Conservation (phyloP, 129 eudicot species). For the Lactuca saligna region DNA sequence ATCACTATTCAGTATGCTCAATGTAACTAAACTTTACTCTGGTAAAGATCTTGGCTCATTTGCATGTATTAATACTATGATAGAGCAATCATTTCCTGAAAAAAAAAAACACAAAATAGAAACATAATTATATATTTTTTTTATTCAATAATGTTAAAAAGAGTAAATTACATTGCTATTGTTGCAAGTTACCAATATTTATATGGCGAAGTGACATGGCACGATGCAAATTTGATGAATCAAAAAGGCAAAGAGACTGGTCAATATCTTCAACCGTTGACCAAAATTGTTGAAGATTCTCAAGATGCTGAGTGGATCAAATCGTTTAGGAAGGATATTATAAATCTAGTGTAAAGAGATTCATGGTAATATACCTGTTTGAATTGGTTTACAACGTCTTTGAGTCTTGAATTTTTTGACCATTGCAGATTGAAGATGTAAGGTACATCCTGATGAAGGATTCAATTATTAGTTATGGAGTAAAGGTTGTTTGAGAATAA, state of each 20-base stretch:
- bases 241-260: slow-evolving; percentile 51
- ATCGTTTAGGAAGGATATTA: background rate
- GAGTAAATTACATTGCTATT: no score
- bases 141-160: no score
- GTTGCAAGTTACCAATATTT: slow-evolving; percentile 44
- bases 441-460: slow-evolving; percentile 61
- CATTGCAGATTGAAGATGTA: slow-evolving; percentile 55
- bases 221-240: slow-evolving; percentile 47
- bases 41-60: slow-evolving; percentile 62
- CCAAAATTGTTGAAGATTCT: slow-evolving; percentile 80
- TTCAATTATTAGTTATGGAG: slow-evolving; percentile 3
- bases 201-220: slow-evolving; percentile 60
- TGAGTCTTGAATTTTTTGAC: slow-evolving; percentile 60
- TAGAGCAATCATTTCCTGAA: slow-evolving; percentile 69
- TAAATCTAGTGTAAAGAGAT: background rate
- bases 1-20: background rate
- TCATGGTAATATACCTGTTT: slow-evolving; percentile 43
- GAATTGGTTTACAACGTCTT: slow-evolving; percentile 65
- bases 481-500: slow-evolving; percentile 2
- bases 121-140: no score
- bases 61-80: slow-evolving; percentile 48
- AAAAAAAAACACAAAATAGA: no score
- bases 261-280: slow-evolving; percentile 61
- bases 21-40: slow-evolving; percentile 47
- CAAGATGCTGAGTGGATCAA: slow-evolving; percentile 59